Evolutionary conservation across 257 asterid species (phyloP), one percentile per base, ranked within the genome.

Genomic region (Solanum piurae): DNA sequence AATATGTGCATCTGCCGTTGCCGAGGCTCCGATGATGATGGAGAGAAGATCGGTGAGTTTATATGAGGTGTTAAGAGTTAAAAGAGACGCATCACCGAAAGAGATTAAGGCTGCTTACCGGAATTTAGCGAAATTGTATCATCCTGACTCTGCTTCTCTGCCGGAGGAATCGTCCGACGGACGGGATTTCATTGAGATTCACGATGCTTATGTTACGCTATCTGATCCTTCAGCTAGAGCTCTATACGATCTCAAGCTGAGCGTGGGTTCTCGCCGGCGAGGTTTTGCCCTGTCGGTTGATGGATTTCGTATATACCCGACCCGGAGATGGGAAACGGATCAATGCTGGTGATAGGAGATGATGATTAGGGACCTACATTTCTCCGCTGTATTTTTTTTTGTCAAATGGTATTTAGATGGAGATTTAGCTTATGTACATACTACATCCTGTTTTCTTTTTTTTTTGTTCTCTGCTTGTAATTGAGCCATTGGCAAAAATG

Each of bases 301-400:
- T 21, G 87, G 85, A 3, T 82, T 89, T n/a, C 90, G 92, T 88
- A 90, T 83, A 82, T 90, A 94, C 88, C 88, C 89, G 87, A 92
- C 93, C 89, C 96, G 98, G 89, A 90, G 98, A 38, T 96, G 98
- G 99, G 99, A 96, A 89, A 95, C 98, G 91, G 98, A 96, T 90
- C 99, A 95, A 91, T 96, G 99, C 90, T 96, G 99, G 99, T 96
- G 92, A 93, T 49, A n/a, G 10, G 12, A 55, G 73, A 25, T 18
- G 29, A 23, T 58, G 58, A 46, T 14, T n/a, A 14, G 62, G 55
- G 18, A 34, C 38, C 27, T 36, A 16, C 79, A 37, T 85, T 84
- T 84, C 58, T 64, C 79, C 62, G 76, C 64, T 25, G 16, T 79
- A 79, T 44, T 20, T 71, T 38, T 38, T 64, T 79, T 79, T 7